These are phyloP conservation scores for Apocynum venetum DNA, from an alignment of 257 asterid species.

Conservation along the genomic window DNA sequence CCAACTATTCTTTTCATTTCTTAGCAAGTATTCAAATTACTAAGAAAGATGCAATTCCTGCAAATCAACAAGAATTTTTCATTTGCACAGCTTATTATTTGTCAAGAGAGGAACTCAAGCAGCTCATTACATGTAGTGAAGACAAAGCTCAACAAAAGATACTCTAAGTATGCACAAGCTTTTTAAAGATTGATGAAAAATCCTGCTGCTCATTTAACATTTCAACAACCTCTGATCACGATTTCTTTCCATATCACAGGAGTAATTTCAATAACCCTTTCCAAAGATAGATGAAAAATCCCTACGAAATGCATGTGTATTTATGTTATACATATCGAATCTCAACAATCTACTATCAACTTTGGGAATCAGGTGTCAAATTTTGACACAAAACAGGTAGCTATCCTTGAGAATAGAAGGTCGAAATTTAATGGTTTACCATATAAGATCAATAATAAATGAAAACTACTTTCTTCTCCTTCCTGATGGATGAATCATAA, in stretches of 20 bases:
- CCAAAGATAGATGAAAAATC: background rate
- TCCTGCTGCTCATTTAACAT: background rate
- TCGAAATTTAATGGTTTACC: background rate
- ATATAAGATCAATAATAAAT: background rate
- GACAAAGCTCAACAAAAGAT: background rate
- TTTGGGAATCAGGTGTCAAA: background rate
- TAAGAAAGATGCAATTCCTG: background rate
- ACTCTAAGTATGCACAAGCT: background rate
- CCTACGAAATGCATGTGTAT: slow-evolving; percentile 5
- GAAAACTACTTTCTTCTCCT: background rate
- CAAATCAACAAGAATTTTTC: background rate
- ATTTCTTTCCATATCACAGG: background rate
- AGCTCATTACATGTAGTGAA: background rate
- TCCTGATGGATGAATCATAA: background rate
- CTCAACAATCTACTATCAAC: background rate
- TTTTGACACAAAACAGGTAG: background rate
- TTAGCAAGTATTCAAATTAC: background rate
- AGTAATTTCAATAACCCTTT: background rate
- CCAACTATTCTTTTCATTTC: background rate
- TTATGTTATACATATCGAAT: background rate
- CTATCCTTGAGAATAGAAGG: background rate
- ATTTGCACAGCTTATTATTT: background rate
- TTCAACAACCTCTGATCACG: background rate
- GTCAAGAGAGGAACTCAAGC: background rate
- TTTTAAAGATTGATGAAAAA: no score